Percentiles rank a stretch among this genome's conserved stretches.
phyloP scores from a whole-genome alignment of 768 basidiomycete genomes.

The Clitopilus passeckerianus region DNA sequence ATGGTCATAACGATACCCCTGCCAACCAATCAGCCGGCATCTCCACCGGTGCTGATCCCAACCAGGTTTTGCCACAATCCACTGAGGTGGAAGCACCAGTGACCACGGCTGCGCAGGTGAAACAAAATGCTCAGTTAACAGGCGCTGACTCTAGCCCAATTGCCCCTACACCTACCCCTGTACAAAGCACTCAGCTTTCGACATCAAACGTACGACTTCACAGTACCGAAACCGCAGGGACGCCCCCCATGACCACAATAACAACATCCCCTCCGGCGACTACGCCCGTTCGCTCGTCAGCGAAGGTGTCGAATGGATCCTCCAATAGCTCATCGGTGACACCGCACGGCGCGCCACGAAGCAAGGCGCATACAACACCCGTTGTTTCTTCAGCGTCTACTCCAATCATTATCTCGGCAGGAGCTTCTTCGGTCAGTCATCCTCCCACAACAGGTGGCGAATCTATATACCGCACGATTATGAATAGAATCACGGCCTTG shows the following conservation, averaged over 20 bases:
- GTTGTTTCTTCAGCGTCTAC: not conserved
- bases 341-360: not conserved
- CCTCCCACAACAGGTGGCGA: conserved; percentile 55
- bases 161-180: not conserved
- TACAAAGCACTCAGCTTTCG: not conserved
- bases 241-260: not conserved
- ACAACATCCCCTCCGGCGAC: not conserved
- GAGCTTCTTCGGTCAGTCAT: conserved; percentile 2
- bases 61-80: not conserved
- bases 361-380: not conserved
- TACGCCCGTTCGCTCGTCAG: not conserved
- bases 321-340: not conserved
- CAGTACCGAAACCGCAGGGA: not conserved
- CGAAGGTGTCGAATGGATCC: not conserved
- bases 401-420: conserved; percentile 4
- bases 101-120: not conserved
- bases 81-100: not conserved
- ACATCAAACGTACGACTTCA: not conserved
- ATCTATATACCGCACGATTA: conserved; percentile 94
- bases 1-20: not conserved
- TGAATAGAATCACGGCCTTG: conserved; percentile 82
- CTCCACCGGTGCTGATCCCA: not conserved
- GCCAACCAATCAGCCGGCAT: not conserved
- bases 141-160: not conserved
- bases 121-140: not conserved